Evolutionary conservation across 441 rosid genomes (phyloP), one percentile per base, ranked within the genome.

Genomic region (Populus trichocarpa): DNA sequence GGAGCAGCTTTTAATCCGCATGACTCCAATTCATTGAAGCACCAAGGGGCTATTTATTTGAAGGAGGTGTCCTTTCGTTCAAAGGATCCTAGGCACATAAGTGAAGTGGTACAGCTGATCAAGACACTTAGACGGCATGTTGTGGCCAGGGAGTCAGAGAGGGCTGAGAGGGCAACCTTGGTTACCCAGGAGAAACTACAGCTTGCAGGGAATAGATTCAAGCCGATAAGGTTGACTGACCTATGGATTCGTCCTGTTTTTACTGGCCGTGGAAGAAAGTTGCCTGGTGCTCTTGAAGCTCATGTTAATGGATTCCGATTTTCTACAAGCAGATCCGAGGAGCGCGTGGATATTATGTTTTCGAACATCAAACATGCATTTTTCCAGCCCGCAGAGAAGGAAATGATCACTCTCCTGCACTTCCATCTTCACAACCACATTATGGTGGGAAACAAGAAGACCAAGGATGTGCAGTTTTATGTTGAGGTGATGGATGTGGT

Each of bases 341-440:
- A 93, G 79, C 89, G 93, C 0, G 94, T 89, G 30, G 97, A 91
- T 70, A 71, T 92, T 32, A 84, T 92, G 94, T 91, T 82, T 81
- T 86, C 77, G 1, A 92, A 92, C 79, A 83, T 92, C 79, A 92
- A 91, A 75, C 95, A 92, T 77, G 93, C 97, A 0, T 91, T 92
- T 74, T 92, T 92, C 81, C 97, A 92, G 83, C 93, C 97, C 6
- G 95, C 95, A 38, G 95, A 92, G 82, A 92, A 85, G 81, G 97
- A 92, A 80, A 92, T 92, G 97, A 87, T 91, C 75, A 91, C 93
- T 70, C 86, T 92, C 42, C 80, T 91, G 32, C 95, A 92, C 79
- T 92, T 91, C 64, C 95, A 92, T 81, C 81, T 92, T 75, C 92
- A 92, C 85, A 89, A 92, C 75, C 97, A 92, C 83, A 91, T 92